Evolutionary conservation across 345 rosid genomes (phyloP).

Genomic region (Citrus australasica): DNA sequence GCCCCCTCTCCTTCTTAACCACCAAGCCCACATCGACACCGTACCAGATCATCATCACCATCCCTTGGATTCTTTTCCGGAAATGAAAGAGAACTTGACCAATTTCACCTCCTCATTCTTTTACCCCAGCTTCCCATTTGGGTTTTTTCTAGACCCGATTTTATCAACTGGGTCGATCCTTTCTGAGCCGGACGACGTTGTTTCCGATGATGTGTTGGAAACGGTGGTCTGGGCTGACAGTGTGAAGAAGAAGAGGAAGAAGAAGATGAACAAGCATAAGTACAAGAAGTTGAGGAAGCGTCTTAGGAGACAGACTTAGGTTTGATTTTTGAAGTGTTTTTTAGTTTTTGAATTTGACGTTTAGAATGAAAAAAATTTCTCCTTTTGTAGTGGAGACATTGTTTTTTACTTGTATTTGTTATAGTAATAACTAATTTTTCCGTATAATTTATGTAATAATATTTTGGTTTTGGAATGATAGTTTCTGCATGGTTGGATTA

Average conservation of each 20-base stretch:
- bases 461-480: neutral
- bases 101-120: conserved; percentile 2
- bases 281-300: conserved; percentile 52
- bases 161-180: conserved; percentile 8
- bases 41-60: neutral
- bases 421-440: neutral
- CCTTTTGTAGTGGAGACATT: neutral
- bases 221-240: conserved; percentile 52
- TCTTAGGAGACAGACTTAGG: conserved; percentile 32
- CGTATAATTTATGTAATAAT: neutral
- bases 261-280: conserved; percentile 72
- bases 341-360: neutral
- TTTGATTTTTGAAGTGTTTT: neutral
- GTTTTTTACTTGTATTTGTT: neutral
- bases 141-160: conserved; percentile 19
- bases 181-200: conserved; percentile 14
- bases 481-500: neutral
- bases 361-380: neutral
- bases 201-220: conserved; percentile 6
- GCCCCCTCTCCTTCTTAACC: neutral
- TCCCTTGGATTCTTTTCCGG: neutral
- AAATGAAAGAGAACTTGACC: conserved; percentile 4
- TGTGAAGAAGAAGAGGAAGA: conserved; percentile 73
- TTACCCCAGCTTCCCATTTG: conserved; percentile 26
- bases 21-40: neutral